Evolutionary conservation across 2,329 filamentous ascomycete genomes (phyloP).

Genomic region (Dactylellina leptospora): DNA sequence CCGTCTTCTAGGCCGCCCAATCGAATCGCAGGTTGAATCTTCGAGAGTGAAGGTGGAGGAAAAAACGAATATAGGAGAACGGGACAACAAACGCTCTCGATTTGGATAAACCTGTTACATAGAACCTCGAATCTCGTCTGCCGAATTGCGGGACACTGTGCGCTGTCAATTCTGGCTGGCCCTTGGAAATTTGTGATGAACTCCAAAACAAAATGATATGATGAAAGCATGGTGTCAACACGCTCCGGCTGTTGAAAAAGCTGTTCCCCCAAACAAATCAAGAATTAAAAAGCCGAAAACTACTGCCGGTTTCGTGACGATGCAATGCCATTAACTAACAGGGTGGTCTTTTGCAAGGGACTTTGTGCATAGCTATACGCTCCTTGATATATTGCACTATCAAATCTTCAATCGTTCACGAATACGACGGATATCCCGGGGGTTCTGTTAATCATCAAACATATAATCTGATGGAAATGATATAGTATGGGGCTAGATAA

Average conservation of each 20-base stretch:
- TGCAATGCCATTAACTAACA: neutral
- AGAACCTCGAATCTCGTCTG: no score
- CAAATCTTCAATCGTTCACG: neutral
- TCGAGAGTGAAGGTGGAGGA: neutral
- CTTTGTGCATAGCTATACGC: neutral
- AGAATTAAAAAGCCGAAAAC: conserved; percentile 22
- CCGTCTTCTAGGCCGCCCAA: conserved; percentile 11
- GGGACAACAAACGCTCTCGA: no score
- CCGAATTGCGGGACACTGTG: conserved; percentile 10
- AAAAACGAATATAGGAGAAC: conserved; percentile 8
- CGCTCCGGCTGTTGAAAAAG: conserved; percentile 39
- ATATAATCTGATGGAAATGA: neutral
- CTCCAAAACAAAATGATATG: neutral
- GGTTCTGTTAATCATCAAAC: neutral
- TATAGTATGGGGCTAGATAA: neutral
- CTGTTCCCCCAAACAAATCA: neutral
- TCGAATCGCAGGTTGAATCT: neutral
- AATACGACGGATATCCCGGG: neutral
- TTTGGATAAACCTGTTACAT: no score
- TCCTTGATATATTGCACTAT: neutral
- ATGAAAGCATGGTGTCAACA: conserved; percentile 46
- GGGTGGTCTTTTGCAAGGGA: neutral
- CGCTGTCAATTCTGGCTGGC: neutral
- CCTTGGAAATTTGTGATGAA: neutral
- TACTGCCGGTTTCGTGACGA: conserved; percentile 19